These are phyloP conservation scores for Paramecium biaurelia DNA, from an alignment of 73 alveolate species.

Conservation along the genomic window DNA sequence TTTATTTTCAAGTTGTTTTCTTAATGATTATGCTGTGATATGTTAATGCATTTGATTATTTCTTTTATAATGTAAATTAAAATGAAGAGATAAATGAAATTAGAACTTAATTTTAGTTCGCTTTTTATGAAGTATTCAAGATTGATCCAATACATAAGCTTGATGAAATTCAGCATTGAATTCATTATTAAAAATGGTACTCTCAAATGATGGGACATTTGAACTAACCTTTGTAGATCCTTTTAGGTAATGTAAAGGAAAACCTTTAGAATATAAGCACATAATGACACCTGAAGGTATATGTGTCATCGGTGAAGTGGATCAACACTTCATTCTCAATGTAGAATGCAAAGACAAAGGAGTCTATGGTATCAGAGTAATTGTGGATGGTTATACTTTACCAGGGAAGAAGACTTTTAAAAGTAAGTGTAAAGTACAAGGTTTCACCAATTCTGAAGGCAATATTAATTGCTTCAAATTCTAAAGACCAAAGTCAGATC, in stretches of 20 bases:
- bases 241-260: neutral
- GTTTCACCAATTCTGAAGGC: neutral
- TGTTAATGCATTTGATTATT: neutral
- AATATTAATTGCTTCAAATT: slow-evolving; percentile 3
- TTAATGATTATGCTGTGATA: neutral
- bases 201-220: slow-evolving; percentile 30
- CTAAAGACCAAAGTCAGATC: neutral
- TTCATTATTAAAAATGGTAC: slow-evolving; percentile 11
- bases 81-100: neutral
- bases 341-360: slow-evolving; percentile 36
- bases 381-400: slow-evolving; percentile 10
- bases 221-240: slow-evolving; percentile 41
- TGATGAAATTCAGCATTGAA: neutral
- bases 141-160: neutral
- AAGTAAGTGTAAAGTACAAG: neutral
- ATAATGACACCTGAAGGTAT: slow-evolving; percentile 48
- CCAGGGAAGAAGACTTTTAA: slow-evolving; percentile 42
- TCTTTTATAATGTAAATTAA: neutral
- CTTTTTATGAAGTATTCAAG: neutral
- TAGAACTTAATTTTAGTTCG: neutral
- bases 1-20: neutral
- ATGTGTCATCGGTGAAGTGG: slow-evolving; percentile 20
- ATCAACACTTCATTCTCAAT: neutral
- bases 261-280: neutral
- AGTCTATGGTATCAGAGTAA: slow-evolving; percentile 25